Evolutionary conservation across 306 rosid species (phyloP).

Genomic region (Crataegus laevigata): DNA sequence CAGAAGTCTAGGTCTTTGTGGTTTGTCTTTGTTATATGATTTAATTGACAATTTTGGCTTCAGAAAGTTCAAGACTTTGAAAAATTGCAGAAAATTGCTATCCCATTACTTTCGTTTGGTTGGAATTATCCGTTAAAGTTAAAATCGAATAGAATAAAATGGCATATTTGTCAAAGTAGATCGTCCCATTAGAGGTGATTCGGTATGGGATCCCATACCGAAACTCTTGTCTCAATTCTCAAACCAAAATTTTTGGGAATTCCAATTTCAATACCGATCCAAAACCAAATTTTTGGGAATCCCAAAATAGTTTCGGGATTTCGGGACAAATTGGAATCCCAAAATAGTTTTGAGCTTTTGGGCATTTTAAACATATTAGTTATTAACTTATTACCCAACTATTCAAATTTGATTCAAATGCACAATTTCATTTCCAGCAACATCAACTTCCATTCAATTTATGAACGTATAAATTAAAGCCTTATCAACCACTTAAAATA

Average conservation of each 20-base stretch:
- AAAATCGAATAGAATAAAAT: no score
- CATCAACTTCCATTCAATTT: background rate
- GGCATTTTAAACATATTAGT: slow-evolving; percentile 37
- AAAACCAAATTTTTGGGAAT: no score
- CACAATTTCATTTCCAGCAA: background rate
- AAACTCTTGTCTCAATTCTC: no score
- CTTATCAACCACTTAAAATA: no score
- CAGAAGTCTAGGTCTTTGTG: background rate
- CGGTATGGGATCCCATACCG: no score
- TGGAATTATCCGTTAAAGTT: background rate
- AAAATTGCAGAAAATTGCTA: background rate
- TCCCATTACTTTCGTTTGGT: background rate
- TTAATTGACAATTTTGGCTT: background rate
- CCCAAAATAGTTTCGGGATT: no score
- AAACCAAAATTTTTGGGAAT: no score
- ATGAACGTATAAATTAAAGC: background rate
- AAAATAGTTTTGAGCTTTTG: no score
- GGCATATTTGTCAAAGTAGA: background rate
- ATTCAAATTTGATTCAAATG: background rate
- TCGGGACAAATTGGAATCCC: no score
- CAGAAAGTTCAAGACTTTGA: background rate
- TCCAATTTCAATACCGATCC: no score
- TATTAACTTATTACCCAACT: no score
- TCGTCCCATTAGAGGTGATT: no score
- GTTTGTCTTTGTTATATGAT: background rate